Percentiles rank a stretch among this genome's conserved stretches.
Conservation (phyloP, 495 filamentous ascomycete species). For the Talaromyces trachyspermus region DNA sequence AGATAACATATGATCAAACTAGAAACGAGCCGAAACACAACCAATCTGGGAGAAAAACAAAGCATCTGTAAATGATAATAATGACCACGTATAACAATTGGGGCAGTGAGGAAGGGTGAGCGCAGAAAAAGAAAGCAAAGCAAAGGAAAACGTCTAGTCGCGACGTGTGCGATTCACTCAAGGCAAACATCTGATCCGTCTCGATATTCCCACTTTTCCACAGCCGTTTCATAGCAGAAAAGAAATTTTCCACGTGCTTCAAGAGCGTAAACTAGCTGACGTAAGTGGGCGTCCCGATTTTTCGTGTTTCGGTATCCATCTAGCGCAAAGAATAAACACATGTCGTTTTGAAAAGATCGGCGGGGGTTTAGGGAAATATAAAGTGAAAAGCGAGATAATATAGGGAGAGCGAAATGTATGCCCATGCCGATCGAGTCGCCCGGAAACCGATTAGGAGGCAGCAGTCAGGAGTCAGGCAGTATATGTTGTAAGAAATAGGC, state of each 20-base stretch:
- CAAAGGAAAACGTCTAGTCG: too few relatives aligned
- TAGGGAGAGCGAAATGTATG: neutral
- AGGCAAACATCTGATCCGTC: slow-evolving; percentile 12
- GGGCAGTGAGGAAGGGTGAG: neutral
- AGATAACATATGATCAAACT: slow-evolving; percentile 8
- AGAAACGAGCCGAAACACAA: slow-evolving; percentile 6
- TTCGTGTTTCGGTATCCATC: slow-evolving; percentile 10
- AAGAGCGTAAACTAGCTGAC: slow-evolving; percentile 6
- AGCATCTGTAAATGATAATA: neutral
- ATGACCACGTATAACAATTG: slow-evolving; percentile 1
- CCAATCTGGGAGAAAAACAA: neutral
- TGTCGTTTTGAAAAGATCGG: neutral
- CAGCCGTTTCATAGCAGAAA: slow-evolving; percentile 3
- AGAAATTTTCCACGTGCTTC: slow-evolving; percentile 6
- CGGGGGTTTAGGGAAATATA: too few relatives aligned
- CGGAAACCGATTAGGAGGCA: neutral
- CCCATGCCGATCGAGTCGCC: too few relatives aligned
- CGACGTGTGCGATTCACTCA: too few relatives aligned
- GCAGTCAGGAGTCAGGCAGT: neutral
- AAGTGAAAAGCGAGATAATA: too few relatives aligned
- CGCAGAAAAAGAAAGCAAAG: neutral
- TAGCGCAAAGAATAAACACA: slow-evolving; percentile 10
- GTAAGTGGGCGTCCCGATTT: neutral
- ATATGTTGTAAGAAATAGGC: neutral
- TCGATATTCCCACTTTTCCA: neutral